These are phyloP conservation scores for Botrytis tulipae DNA, from an alignment of 2,329 filamentous ascomycete genomes.

Conservation along the genomic window DNA sequence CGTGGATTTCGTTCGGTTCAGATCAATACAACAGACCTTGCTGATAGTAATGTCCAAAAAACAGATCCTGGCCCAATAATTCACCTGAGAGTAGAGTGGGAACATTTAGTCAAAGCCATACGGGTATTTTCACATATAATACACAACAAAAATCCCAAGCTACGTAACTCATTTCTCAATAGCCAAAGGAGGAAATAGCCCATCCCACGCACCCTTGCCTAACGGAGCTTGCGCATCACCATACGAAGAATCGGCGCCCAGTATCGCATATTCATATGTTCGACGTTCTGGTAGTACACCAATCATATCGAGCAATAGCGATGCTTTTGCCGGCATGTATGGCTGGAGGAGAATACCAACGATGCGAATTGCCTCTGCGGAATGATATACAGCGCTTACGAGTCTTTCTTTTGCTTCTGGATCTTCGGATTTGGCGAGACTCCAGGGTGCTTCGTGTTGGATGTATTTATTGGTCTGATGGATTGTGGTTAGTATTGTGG, in stretches of 20 bases:
- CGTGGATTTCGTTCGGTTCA: neutral
- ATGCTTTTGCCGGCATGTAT: slow-evolving; percentile 80
- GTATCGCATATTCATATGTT: slow-evolving; percentile 58
- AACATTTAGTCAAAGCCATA: neutral
- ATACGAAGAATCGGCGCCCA: slow-evolving; percentile 68
- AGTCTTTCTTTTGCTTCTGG: slow-evolving; percentile 33
- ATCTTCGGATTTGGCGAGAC: slow-evolving; percentile 43
- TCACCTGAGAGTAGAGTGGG: neutral
- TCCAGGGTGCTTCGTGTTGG: slow-evolving; percentile 67
- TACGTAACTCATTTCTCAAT: slow-evolving; percentile 41
- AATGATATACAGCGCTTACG: slow-evolving; percentile 64
- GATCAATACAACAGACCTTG: neutral
- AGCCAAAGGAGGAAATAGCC: slow-evolving; percentile 53
- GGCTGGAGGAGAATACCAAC: slow-evolving; percentile 83
- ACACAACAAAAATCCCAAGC: neutral
- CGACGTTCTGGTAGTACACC: slow-evolving; percentile 65
- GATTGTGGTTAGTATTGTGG: neutral
- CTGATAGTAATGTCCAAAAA: neutral
- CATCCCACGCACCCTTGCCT: slow-evolving; percentile 43
- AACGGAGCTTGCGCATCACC: slow-evolving; percentile 46
- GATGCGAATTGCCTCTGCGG: slow-evolving; percentile 75
- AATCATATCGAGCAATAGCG: slow-evolving; percentile 70
- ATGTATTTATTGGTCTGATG: slow-evolving; percentile 66
- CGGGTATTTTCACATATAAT: neutral
- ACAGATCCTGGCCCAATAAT: neutral